These are phyloP conservation scores for Phytopythium kandeliae DNA, from an alignment of 352 stramenopile species.

Conservation along the genomic window DNA sequence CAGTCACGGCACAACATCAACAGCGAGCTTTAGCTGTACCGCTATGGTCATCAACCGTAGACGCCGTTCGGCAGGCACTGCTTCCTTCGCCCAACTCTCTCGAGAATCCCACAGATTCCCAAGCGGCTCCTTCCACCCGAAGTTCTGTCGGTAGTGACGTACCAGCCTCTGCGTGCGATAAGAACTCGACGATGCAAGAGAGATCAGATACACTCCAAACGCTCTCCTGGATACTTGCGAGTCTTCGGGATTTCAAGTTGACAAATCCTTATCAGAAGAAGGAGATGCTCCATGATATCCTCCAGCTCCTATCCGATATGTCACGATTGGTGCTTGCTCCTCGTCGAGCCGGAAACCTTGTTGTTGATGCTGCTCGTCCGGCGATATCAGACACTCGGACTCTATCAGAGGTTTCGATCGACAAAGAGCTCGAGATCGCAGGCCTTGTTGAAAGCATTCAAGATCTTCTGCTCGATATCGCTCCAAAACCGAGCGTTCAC, in stretches of 20 bases:
- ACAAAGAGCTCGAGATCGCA: slow-evolving; percentile 5
- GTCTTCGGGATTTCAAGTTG: slow-evolving; percentile 17
- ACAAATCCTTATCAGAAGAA: slow-evolving; percentile 20
- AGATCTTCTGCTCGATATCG: slow-evolving; percentile 39
- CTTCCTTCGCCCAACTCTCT: neutral
- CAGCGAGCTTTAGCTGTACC: slow-evolving; percentile 23
- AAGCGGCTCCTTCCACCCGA: neutral
- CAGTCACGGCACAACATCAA: slow-evolving; percentile 35
- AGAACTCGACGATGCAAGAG: slow-evolving; percentile 27
- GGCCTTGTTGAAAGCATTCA: slow-evolving; percentile 35
- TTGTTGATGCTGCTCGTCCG: neutral
- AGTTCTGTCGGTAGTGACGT: neutral
- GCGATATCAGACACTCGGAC: neutral
- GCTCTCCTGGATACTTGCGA: slow-evolving; percentile 26
- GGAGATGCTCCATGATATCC: slow-evolving; percentile 39
- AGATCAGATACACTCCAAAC: slow-evolving; percentile 38
- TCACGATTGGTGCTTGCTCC: slow-evolving; percentile 29
- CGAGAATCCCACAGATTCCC: neutral
- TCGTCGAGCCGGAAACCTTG: neutral
- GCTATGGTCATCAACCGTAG: slow-evolving; percentile 9
- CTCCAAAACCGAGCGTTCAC: slow-evolving; percentile 10
- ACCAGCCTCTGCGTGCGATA: slow-evolving; percentile 8
- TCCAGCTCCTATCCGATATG: slow-evolving; percentile 33
- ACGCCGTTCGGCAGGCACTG: slow-evolving; percentile 1
- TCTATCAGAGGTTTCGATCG: neutral